phyloP scores from a whole-genome alignment of 306 rosid genomes.

The Chamaecrista fasciculata region DNA sequence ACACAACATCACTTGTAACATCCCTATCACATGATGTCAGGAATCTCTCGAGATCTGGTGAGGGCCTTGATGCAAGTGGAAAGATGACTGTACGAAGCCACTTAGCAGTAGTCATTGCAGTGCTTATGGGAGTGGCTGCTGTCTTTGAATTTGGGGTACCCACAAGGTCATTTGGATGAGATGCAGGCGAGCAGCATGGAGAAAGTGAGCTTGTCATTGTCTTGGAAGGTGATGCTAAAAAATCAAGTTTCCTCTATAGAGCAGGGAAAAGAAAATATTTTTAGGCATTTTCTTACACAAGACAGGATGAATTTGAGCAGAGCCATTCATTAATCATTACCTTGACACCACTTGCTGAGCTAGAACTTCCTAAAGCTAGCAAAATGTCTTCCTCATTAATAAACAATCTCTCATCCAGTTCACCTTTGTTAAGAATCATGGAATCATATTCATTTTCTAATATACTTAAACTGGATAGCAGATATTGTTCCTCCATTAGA shows the following conservation, averaged over 20 bases:
- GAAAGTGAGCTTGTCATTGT: slow-evolving; percentile 73
- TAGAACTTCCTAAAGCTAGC: slow-evolving; percentile 71
- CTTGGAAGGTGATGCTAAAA: slow-evolving; percentile 77
- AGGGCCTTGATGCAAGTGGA: slow-evolving; percentile 77
- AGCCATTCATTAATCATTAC: slow-evolving; percentile 40
- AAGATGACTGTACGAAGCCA: slow-evolving; percentile 91
- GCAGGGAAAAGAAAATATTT: slow-evolving; percentile 26
- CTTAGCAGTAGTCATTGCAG: slow-evolving; percentile 98
- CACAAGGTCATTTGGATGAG: slow-evolving; percentile 52
- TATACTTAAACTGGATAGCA: slow-evolving; percentile 57
- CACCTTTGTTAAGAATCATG: slow-evolving; percentile 63
- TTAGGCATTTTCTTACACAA: slow-evolving; percentile 19
- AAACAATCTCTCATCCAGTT: slow-evolving; percentile 84
- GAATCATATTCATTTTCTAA: slow-evolving; percentile 72
- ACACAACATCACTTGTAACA: slow-evolving; percentile 73
- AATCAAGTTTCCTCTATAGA: slow-evolving; percentile 71
- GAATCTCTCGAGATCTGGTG: slow-evolving; percentile 74
- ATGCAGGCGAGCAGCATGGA: slow-evolving; percentile 74
- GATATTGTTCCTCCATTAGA: slow-evolving; percentile 64
- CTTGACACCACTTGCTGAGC: slow-evolving; percentile 62
- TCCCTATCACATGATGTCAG: slow-evolving; percentile 80
- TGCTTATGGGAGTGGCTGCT: slow-evolving; percentile 96
- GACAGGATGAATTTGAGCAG: background rate
- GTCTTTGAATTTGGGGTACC: slow-evolving; percentile 54
- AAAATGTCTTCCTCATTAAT: slow-evolving; percentile 81